phyloP scores from a whole-genome alignment of 2,329 filamentous ascomycete genomes.

The Coniochaeta sp. region DNA sequence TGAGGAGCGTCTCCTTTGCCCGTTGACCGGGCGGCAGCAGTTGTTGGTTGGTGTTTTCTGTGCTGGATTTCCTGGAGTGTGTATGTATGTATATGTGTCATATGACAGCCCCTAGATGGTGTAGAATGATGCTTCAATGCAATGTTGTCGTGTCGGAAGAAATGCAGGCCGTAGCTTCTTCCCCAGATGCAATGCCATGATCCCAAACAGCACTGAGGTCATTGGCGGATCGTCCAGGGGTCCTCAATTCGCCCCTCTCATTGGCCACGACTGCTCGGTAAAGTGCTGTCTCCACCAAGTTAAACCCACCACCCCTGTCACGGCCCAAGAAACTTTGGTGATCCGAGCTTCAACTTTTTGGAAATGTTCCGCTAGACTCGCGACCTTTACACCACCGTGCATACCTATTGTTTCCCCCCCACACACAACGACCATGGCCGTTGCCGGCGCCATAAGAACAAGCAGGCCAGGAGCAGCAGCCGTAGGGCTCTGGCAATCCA shows the following conservation, averaged over 20 bases:
- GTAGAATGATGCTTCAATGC: no score
- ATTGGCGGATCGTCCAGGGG: background rate
- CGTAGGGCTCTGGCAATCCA: background rate
- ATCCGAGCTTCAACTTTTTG: slow-evolving; percentile 2
- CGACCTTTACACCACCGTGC: background rate
- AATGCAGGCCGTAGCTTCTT: no score
- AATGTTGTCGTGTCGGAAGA: no score
- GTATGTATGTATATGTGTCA: no score
- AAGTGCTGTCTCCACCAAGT: no score
- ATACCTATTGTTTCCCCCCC: background rate
- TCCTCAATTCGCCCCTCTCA: slow-evolving; percentile 4
- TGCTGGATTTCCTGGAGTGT: no score
- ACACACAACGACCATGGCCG: slow-evolving; percentile 1
- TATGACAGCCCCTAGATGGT: no score
- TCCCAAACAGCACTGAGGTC: background rate
- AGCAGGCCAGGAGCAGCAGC: no score
- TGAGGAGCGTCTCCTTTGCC: background rate
- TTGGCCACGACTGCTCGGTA: background rate
- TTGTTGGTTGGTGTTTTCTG: background rate
- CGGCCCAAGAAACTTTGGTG: background rate
- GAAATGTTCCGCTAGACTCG: background rate
- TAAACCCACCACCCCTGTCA: background rate
- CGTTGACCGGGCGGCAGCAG: background rate
- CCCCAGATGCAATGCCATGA: no score
- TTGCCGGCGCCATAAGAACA: background rate